phyloP scores from a whole-genome alignment of 2,329 filamentous ascomycete species.

The Trichoderma sp. region DNA sequence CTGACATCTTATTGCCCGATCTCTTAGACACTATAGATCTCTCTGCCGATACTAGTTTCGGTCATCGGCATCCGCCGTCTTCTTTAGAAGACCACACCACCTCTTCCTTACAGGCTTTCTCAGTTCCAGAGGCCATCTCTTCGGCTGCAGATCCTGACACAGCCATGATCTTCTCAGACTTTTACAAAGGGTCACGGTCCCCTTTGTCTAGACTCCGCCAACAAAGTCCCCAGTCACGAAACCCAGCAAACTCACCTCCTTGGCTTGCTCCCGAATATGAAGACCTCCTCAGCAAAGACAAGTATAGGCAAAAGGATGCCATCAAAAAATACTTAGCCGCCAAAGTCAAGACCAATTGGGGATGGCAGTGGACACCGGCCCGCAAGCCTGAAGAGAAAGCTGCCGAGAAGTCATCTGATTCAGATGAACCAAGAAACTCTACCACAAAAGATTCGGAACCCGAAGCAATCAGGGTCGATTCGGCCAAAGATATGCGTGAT shows the following conservation, averaged over 20 bases:
- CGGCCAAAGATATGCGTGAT: conserved; percentile 30
- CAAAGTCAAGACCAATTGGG: conserved; percentile 61
- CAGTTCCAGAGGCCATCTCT: conserved; percentile 5
- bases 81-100: neutral
- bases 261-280: conserved; percentile 56
- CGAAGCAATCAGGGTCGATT: conserved; percentile 5
- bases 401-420: neutral
- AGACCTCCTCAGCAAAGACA: conserved; percentile 63
- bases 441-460: neutral
- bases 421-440: neutral
- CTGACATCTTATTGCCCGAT: conserved; percentile 12
- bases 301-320: conserved; percentile 63
- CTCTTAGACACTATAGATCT: conserved; percentile 15
- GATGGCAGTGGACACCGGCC: conserved; percentile 56
- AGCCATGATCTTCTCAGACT: conserved; percentile 59
- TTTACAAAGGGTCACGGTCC: conserved; percentile 58
- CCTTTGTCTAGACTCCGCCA: conserved; percentile 55
- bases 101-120: neutral
- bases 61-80: neutral
- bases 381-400: neutral
- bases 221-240: conserved; percentile 34
- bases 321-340: conserved; percentile 56
- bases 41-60: conserved; percentile 4
- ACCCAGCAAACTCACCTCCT: conserved; percentile 32
- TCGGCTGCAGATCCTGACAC: conserved; percentile 4